A percentile compares a stretch with the other conserved stretches of the same genome.
phyloP scores from a whole-genome alignment of 352 stramenopile genomes.

The Phytopythium vexans region DNA sequence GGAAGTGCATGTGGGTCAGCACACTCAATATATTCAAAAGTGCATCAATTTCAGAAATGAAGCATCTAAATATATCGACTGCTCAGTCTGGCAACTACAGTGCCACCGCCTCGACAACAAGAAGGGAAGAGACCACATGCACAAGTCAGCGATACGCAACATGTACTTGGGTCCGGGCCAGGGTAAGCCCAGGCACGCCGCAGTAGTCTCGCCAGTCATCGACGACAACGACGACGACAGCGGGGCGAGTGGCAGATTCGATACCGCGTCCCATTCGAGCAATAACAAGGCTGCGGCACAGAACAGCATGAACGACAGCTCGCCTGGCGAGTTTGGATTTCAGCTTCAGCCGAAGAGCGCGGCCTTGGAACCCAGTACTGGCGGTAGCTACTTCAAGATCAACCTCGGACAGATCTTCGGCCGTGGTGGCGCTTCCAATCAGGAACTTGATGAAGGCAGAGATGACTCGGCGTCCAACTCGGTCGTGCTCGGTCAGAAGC shows the following conservation, averaged over 20 bases:
- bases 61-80: too few species aligned
- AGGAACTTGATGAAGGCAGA: slow-evolving; percentile 18
- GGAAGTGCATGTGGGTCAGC: not conserved
- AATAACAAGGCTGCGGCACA: too few species aligned
- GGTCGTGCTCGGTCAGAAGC: slow-evolving; percentile 57
- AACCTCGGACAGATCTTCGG: slow-evolving; percentile 22
- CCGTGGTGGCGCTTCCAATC: slow-evolving; percentile 25
- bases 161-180: slow-evolving; percentile 4
- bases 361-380: not conserved
- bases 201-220: slow-evolving; percentile 47
- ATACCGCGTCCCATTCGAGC: too few species aligned
- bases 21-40: not conserved
- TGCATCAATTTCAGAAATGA: not conserved
- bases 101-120: too few species aligned
- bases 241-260: slow-evolving; percentile 3
- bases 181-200: slow-evolving; percentile 42
- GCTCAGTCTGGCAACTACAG: too few species aligned
- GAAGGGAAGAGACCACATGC: too few species aligned
- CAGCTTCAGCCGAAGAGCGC: slow-evolving; percentile 28
- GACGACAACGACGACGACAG: slow-evolving; percentile 18
- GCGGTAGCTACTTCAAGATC: slow-evolving; percentile 3
- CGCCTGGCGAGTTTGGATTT: slow-evolving; percentile 7
- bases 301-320: too few species aligned
- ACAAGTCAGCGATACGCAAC: too few species aligned
- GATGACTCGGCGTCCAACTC: slow-evolving; percentile 27